A percentile compares a stretch with the other conserved stretches of the same genome.
These are phyloP conservation scores for Penicillium glabrum DNA, from an alignment of 2,329 filamentous ascomycete genomes.

Conservation along the genomic window DNA sequence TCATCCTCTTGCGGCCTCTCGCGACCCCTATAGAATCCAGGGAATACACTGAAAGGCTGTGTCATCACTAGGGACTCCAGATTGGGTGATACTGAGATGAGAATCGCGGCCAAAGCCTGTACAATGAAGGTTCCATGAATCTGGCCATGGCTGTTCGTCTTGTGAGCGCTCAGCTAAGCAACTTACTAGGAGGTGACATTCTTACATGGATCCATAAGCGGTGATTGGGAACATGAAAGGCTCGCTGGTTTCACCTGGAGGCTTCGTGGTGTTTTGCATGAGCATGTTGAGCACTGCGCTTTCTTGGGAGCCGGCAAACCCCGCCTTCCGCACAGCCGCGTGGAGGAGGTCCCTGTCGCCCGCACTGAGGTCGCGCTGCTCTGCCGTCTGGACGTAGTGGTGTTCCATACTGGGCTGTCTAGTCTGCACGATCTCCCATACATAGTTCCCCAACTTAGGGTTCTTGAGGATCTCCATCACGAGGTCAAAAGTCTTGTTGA, in stretches of 20 bases:
- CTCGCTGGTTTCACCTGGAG: not conserved
- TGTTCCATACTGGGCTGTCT: not conserved
- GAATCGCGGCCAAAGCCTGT: conserved; percentile 19
- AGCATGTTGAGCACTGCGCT: conserved; percentile 20
- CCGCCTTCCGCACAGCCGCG: not conserved
- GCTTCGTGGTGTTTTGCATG: conserved; percentile 7
- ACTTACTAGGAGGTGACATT: not conserved
- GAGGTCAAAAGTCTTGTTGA: conserved; percentile 12
- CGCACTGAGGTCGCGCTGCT: not conserved
- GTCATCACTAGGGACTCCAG: conserved; percentile 14
- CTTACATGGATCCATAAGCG: not conserved
- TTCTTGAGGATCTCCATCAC: conserved; percentile 19
- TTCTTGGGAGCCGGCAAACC: conserved; percentile 5
- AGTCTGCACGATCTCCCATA: conserved; percentile 15
- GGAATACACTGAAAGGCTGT: not conserved
- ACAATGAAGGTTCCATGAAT: conserved; percentile 3
- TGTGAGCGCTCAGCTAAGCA: not conserved
- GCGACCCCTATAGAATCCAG: not conserved
- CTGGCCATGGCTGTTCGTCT: not conserved
- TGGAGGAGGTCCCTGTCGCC: not conserved
- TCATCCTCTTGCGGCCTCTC: no score
- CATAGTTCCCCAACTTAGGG: conserved; percentile 18
- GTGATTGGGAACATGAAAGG: no score
- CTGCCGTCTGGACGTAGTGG: not conserved
- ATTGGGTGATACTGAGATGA: conserved; percentile 22